Conservation (phyloP, 306 rosid species). For the Cucurbita maxima region DNA sequence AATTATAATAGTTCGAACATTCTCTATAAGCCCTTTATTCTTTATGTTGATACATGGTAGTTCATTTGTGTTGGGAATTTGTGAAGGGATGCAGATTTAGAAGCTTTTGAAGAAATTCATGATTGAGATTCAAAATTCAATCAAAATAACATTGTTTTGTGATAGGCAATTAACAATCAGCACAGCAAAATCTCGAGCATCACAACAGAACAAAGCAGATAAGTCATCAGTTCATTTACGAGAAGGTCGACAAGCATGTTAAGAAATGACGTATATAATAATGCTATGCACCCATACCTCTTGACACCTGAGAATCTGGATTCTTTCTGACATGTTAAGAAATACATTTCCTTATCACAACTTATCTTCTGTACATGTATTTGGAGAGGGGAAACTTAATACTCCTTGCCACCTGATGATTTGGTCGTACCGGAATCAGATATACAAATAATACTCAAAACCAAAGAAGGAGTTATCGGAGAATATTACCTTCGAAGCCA, state of each 20-base stretch:
- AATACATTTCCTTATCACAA: background rate
- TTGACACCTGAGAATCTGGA: background rate
- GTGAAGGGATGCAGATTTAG: background rate
- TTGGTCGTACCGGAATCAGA: background rate
- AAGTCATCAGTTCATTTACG: background rate
- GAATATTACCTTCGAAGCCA: conserved; percentile 54
- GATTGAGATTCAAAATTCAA: background rate
- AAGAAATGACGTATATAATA: background rate
- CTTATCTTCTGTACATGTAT: conserved; percentile 59
- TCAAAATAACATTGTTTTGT: background rate
- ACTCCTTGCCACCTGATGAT: conserved; percentile 82
- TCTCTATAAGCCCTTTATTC: background rate
- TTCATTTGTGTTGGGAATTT: background rate
- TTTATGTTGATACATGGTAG: background rate
- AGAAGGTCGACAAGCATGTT: background rate
- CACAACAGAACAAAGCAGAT: background rate
- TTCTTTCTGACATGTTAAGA: background rate
- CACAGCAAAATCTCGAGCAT: background rate
- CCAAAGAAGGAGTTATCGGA: background rate
- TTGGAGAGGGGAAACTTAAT: conserved; percentile 77
- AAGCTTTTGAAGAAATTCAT: background rate
- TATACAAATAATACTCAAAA: background rate
- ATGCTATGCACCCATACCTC: background rate
- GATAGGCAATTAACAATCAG: background rate
- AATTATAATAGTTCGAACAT: background rate